A percentile compares a stretch with the other conserved stretches of the same genome.
Evolutionary conservation across 2,329 filamentous ascomycete species (phyloP).

Genomic region (Epicoccum sorghinum): DNA sequence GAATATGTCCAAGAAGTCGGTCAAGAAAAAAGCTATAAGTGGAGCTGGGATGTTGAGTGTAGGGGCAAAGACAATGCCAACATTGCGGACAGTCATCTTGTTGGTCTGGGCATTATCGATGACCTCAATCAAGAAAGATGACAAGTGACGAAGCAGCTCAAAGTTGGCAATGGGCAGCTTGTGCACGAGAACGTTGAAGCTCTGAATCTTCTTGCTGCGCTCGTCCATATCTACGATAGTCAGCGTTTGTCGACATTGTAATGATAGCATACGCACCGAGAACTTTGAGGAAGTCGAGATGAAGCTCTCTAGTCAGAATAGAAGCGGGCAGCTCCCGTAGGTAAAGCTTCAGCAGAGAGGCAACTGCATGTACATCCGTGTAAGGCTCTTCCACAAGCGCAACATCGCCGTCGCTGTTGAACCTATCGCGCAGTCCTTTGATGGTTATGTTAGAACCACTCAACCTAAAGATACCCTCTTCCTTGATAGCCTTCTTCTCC

Average conservation of each 20-base stretch:
- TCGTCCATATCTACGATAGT: constrained; percentile 69
- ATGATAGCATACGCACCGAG: constrained; percentile 58
- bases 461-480: constrained; percentile 95
- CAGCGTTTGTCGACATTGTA: constrained; percentile 14
- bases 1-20: constrained; percentile 88
- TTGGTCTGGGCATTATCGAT: constrained; percentile 89
- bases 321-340: constrained; percentile 89
- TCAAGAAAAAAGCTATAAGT: constrained; percentile 90
- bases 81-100: constrained; percentile 97
- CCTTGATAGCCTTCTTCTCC: constrained; percentile 76
- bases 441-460: constrained; percentile 97
- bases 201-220: constrained; percentile 75
- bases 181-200: constrained; percentile 78
- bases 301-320: constrained; percentile 87
- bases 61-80: constrained; percentile 97
- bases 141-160: constrained; percentile 80
- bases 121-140: constrained; percentile 87
- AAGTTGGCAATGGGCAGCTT: constrained; percentile 80
- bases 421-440: constrained; percentile 86
- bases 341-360: constrained; percentile 87
- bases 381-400: constrained; percentile 86
- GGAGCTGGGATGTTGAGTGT: constrained; percentile 95
- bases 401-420: constrained; percentile 91
- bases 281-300: constrained; percentile 84
- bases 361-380: constrained; percentile 95